These are phyloP conservation scores for Aspergillus sp. DNA, from an alignment of 2,329 filamentous ascomycete genomes.

Conservation along the genomic window DNA sequence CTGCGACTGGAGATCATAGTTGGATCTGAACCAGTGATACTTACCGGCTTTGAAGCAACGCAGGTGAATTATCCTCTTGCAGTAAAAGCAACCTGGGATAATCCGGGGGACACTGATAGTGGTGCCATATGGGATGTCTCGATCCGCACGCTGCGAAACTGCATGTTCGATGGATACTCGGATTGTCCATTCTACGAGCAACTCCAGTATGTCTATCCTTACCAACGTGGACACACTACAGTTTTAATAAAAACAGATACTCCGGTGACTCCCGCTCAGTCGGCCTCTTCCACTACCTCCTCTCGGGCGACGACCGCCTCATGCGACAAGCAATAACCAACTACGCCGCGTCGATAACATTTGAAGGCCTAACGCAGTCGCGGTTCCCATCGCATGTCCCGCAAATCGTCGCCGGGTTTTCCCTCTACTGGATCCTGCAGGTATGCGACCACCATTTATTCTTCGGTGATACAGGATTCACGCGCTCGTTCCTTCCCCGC, in stretches of 20 bases:
- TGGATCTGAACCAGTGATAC: constrained; percentile 22
- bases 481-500: constrained; percentile 22
- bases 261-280: constrained; percentile 26
- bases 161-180: constrained; percentile 38
- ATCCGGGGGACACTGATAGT: constrained; percentile 11
- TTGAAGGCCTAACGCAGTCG: constrained; percentile 31
- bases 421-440: constrained; percentile 35
- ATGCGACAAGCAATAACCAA: constrained; percentile 35
- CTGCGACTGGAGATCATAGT: constrained; percentile 31
- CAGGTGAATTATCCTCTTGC: constrained; percentile 41
- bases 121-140: constrained; percentile 32
- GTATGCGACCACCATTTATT: constrained; percentile 32
- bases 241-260: constrained; percentile 18
- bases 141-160: constrained; percentile 34
- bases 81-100: constrained; percentile 27
- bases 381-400: constrained; percentile 33
- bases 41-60: constrained; percentile 27
- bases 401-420: constrained; percentile 31
- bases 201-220: constrained; percentile 27
- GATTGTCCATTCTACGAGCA: constrained; percentile 41
- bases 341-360: constrained; percentile 27
- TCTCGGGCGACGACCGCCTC: constrained; percentile 34
- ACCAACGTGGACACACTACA: neutral
- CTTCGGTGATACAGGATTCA: constrained; percentile 29
- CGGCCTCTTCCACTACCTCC: constrained; percentile 33